These are phyloP conservation scores for Ocimum tenuiflorum DNA, from an alignment of 257 asterid genomes.

Conservation along the genomic window DNA sequence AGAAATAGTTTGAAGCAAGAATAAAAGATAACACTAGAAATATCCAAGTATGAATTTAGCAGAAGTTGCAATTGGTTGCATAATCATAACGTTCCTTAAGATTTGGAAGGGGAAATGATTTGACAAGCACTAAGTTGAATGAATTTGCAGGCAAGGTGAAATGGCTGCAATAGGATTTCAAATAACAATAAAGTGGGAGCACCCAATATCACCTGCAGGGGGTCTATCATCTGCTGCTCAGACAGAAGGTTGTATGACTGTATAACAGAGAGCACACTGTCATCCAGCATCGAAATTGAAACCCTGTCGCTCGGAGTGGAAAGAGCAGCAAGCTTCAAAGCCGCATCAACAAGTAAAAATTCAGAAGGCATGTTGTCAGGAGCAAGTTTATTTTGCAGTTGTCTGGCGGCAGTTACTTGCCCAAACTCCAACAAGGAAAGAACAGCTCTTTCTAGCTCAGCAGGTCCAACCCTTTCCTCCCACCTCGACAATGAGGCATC, in stretches of 20 bases:
- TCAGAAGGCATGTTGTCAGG: conserved; percentile 73
- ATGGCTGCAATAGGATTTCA: neutral
- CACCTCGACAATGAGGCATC: conserved; percentile 72
- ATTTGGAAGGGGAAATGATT: neutral
- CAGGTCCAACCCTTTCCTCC: conserved; percentile 93
- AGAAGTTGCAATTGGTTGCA: neutral
- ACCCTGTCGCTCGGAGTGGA: conserved; percentile 61
- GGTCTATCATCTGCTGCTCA: conserved; percentile 56
- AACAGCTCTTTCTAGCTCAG: conserved; percentile 86
- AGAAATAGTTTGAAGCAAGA: conserved; percentile 7
- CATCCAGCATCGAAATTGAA: conserved; percentile 45
- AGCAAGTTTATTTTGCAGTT: conserved; percentile 81
- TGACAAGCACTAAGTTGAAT: conserved; percentile 8
- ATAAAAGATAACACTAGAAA: neutral
- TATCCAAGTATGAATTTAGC: neutral
- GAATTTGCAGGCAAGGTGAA: conserved; percentile 10
- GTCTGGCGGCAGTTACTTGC: conserved; percentile 80
- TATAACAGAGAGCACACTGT: conserved; percentile 47
- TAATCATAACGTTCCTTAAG: neutral
- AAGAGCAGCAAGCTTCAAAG: conserved; percentile 73
- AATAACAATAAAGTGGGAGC: neutral
- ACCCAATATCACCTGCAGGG: conserved; percentile 57
- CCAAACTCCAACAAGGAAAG: conserved; percentile 94
- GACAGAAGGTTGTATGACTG: conserved; percentile 42
- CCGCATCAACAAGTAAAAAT: conserved; percentile 59